These are phyloP conservation scores for Colletotrichum gloeosporioides DNA, from an alignment of 2,329 filamentous ascomycete species.

Conservation along the genomic window DNA sequence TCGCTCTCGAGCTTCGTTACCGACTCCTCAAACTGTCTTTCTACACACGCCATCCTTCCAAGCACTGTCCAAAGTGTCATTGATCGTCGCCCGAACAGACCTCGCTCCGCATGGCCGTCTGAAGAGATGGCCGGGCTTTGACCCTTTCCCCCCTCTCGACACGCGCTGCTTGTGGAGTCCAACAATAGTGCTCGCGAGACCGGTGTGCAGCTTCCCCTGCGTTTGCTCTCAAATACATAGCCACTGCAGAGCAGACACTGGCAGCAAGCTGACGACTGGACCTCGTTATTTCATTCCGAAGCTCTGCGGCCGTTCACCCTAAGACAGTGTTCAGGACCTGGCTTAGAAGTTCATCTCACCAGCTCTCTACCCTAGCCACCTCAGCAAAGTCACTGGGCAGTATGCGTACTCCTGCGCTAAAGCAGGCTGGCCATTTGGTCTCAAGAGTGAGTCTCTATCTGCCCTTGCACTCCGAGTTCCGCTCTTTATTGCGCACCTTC, in stretches of 20 bases:
- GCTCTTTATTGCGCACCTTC: background rate
- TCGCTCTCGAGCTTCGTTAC: background rate
- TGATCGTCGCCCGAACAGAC: background rate
- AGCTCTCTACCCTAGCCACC: background rate
- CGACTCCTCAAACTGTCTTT: background rate
- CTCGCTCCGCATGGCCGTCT: conserved; percentile 4
- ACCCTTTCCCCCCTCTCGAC: conserved; percentile 1
- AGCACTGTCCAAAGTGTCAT: background rate
- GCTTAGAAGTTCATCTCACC: background rate
- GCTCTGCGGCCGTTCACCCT: background rate
- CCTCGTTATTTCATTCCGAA: background rate
- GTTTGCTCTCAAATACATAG: too few relatives aligned
- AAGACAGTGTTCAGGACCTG: background rate
- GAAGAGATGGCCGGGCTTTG: conserved; percentile 18
- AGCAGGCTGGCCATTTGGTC: conserved; percentile 11
- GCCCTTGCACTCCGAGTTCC: background rate
- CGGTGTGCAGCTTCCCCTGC: background rate
- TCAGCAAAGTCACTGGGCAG: background rate
- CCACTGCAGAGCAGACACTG: background rate
- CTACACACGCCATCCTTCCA: background rate
- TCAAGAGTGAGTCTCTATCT: background rate
- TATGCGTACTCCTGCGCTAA: conserved; percentile 9
- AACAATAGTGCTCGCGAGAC: background rate
- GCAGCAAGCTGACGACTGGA: background rate
- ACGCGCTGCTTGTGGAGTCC: background rate